Evolutionary conservation across 192 early-diverging fungal genomes (phyloP).

Genomic region (Linderina pennispora): DNA sequence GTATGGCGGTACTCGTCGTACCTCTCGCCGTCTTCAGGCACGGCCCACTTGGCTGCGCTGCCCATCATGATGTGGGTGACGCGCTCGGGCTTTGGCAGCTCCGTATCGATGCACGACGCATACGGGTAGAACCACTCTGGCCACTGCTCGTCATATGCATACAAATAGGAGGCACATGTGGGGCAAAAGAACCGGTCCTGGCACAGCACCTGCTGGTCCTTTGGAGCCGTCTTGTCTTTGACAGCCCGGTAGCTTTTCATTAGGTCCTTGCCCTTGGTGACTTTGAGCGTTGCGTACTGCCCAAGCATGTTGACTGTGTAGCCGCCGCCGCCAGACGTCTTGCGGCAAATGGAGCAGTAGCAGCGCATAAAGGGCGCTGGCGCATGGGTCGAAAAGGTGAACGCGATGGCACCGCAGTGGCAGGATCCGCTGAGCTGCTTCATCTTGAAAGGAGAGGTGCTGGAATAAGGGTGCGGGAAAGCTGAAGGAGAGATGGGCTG

Average conservation of each 20-base stretch:
- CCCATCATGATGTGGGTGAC: constrained; percentile 42
- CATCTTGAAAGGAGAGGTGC: constrained; percentile 8
- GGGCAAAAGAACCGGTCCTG: constrained; percentile 53
- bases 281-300: constrained; percentile 23
- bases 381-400: constrained; percentile 45
- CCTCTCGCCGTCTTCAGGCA: constrained; percentile 25
- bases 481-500: no score
- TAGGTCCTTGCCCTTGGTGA: constrained; percentile 27
- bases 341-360: constrained; percentile 63
- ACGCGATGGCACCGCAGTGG: constrained; percentile 54
- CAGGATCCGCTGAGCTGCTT: constrained; percentile 55
- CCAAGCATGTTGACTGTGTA: constrained; percentile 54
- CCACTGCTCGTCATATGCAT: constrained; percentile 23
- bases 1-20: constrained; percentile 50
- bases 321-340: constrained; percentile 55
- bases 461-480: no score
- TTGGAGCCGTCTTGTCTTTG: constrained; percentile 28
- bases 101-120: constrained; percentile 55
- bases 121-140: constrained; percentile 36
- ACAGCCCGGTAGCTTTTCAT: constrained; percentile 42
- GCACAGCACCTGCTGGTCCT: constrained; percentile 35
- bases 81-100: constrained; percentile 37
- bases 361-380: constrained; percentile 55
- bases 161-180: constrained; percentile 52
- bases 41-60: constrained; percentile 44